phyloP scores from a whole-genome alignment of 1,284 basidiomycete species.

The Ustilago lituana region DNA sequence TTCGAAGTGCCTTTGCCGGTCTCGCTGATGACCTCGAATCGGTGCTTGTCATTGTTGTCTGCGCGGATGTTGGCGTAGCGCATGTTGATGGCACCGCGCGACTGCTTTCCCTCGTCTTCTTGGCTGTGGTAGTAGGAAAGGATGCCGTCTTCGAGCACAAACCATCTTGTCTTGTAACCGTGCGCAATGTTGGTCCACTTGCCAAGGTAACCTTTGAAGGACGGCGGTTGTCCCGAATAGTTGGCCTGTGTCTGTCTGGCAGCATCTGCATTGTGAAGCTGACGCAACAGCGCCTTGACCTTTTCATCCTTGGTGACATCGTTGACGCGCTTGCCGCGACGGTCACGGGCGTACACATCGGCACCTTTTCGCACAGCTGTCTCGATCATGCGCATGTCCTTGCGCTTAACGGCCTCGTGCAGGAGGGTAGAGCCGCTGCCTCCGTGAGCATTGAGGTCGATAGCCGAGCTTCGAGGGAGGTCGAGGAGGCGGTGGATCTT shows the following conservation, averaged over 20 bases:
- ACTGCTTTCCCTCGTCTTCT: slow-evolving; percentile 87
- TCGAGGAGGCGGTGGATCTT: slow-evolving; percentile 67
- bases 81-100: slow-evolving; percentile 88
- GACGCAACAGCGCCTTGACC: slow-evolving; percentile 82
- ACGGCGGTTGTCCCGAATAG: slow-evolving; percentile 51
- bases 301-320: slow-evolving; percentile 79
- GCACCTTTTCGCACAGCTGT: slow-evolving; percentile 84
- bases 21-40: slow-evolving; percentile 82
- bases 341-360: slow-evolving; percentile 88
- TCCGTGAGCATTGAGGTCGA: slow-evolving; percentile 59
- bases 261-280: slow-evolving; percentile 70
- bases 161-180: slow-evolving; percentile 93
- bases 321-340: slow-evolving; percentile 78
- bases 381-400: slow-evolving; percentile 84
- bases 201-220: slow-evolving; percentile 69
- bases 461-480: slow-evolving; percentile 43
- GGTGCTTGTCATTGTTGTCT: slow-evolving; percentile 72
- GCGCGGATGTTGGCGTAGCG: slow-evolving; percentile 74
- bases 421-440: slow-evolving; percentile 73
- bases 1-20: slow-evolving; percentile 73
- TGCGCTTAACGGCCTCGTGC: slow-evolving; percentile 85
- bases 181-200: slow-evolving; percentile 91
- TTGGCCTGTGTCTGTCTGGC: slow-evolving; percentile 70
- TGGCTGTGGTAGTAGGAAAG: slow-evolving; percentile 83
- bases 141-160: slow-evolving; percentile 86